Conservation (phyloP, 768 basidiomycete species). For the Tulasnella sp. region DNA sequence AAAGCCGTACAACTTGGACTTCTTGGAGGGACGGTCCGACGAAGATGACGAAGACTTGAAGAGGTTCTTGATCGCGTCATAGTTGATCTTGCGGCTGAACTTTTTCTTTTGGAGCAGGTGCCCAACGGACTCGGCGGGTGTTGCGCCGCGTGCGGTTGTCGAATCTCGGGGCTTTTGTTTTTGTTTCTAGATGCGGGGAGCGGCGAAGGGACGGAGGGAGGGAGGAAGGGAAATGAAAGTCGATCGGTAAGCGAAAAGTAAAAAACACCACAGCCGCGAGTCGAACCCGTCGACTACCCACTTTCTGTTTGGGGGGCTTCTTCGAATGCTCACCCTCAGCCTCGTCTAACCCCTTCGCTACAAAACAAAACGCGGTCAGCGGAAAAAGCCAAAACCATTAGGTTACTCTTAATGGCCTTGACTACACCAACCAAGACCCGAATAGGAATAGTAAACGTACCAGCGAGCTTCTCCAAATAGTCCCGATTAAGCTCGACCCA, state of each 20-base stretch:
- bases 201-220: background rate
- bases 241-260: background rate
- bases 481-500: conserved; percentile 94
- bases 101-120: conserved; percentile 72
- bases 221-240: conserved; percentile 17
- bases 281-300: conserved; percentile 47
- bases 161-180: conserved; percentile 74
- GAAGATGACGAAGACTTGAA: conserved; percentile 45
- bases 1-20: background rate
- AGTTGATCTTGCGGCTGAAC: conserved; percentile 92
- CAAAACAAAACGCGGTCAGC: conserved; percentile 25
- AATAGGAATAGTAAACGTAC: no score
- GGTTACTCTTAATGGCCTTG: no score
- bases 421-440: no score
- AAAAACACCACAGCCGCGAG: conserved; percentile 37
- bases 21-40: background rate
- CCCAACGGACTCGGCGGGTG: conserved; percentile 71
- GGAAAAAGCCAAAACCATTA: background rate
- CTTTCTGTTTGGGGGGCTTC: conserved; percentile 42
- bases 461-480: conserved; percentile 82
- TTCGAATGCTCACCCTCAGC: conserved; percentile 42
- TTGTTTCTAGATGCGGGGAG: conserved; percentile 51
- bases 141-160: conserved; percentile 61
- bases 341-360: conserved; percentile 65
- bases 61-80: conserved; percentile 77